Evolutionary conservation across 1,139 yeast species (phyloP), one percentile per base, ranked within the genome.

Genomic region (Saccharomyces hybrid): DNA sequence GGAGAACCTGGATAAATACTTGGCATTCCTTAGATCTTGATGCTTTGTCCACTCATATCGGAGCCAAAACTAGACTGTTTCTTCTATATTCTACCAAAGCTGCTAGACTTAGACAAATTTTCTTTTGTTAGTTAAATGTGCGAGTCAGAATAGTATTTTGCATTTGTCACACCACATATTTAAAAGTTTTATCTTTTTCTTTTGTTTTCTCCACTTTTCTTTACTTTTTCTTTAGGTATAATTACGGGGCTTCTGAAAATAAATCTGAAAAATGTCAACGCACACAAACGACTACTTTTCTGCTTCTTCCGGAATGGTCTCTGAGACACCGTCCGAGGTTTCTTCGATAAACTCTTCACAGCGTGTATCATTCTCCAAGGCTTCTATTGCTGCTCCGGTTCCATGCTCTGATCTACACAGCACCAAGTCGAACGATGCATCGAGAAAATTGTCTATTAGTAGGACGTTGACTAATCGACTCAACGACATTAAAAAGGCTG

Each of bases 401-500:
- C 44, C 44, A 2, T 7, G 16, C 19, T 38, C 44, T 9, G 44
- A 11, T 38, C 44, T 38, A 7, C 44, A 38, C 23, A 38, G 44
- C 44, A 38, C 3, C 13, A 19, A 38, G n/a, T 38, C 44, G 25
- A 19, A 38, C 26, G 51, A 29, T 31, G 44, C 19, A 29, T 53
- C 56, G 11, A 47, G 50, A 29, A 51, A 50, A 6, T 47, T 50
- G 3, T 54, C 60, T 4, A 9, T 59, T 25, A 52, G 55, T 3
- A 56, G 55, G 46, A 57, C 60, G 1, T 26, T 62, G 9, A 56
- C 62, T 1, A 60, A 53, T 51, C 55, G 57, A 1, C 29, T 60
- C 3, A 55, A 51, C 1, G 49, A 54, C 26, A 55, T 66, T 27
- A 53, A 55, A 48, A 57, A 59, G 9, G 67, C 68, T 3, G 64